Evolutionary conservation across 2,329 filamentous ascomycete species (phyloP), one percentile per base, ranked within the genome.

Genomic region (Neurospora sp.): DNA sequence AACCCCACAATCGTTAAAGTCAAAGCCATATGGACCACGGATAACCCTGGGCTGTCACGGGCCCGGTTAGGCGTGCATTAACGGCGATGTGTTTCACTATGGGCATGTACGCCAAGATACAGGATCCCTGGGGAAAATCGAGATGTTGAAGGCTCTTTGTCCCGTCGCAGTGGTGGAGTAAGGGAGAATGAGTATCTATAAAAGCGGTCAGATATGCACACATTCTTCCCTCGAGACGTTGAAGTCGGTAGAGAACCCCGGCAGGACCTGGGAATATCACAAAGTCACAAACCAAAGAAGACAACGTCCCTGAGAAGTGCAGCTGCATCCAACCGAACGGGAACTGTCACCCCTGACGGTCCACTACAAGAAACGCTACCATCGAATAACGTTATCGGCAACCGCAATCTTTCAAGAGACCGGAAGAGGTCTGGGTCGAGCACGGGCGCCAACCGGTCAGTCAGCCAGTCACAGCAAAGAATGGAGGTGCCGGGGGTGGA

Each of bases 11-110:
- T 57, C 66, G 40, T 68, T 23, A 67, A 67, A 67, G 71, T 67
- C 67, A 43, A 66, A 36, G 39, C 43, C 43, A 15, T 28, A 57
- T 33, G 28, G 28, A 15, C 28, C 23, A 62, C 12, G 23, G 52
- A 62, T 33, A 62, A 62, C 52, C 52, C 52, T 62, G 28, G 52
- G 52, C 28, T 62, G 23, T 36, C 52, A 36, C 28, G 23, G 52
- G 6, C 15, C 52, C 28, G 23, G 23, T 33, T 36, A 36, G 28
- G 17, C 52, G 52, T 36, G 52, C 52, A 62, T 62, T 62, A 6
- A 62, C 12, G 23, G 28, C 52, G 28, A 62, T 52, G 65, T 62
- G 71, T 72, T 72, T 72, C 71, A 72, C 70, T 36, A 38, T 72
- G 71, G 57, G 68, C 68, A 68, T 72, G 36, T 66, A 57, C 70